Percentiles rank a stretch among this genome's conserved stretches.
Conservation (phyloP, 2,329 filamentous ascomycete genomes). For the Ophiostoma populinum region DNA sequence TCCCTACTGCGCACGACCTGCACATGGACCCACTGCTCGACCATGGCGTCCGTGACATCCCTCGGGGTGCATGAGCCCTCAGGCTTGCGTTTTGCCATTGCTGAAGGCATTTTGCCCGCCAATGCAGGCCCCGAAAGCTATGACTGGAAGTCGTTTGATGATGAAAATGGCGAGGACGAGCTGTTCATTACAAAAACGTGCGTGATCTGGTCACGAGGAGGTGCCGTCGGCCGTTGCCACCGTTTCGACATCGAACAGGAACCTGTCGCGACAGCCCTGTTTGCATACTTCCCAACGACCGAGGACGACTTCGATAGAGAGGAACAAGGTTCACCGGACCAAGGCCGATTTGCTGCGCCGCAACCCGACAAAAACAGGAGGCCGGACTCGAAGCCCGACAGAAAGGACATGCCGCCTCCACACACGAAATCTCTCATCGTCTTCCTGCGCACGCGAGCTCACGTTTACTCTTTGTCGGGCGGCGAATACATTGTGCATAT, state of each 20-base stretch:
- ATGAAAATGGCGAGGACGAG: slow-evolving; percentile 51
- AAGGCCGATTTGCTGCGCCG: slow-evolving; percentile 2
- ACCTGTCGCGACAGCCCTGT: slow-evolving; percentile 64
- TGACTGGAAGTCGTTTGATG: slow-evolving; percentile 49
- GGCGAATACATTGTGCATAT: slow-evolving; percentile 81
- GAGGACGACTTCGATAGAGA: slow-evolving; percentile 7
- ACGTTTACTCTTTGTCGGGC: slow-evolving; percentile 80
- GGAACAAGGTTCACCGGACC: not conserved
- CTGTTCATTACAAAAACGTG: slow-evolving; percentile 56
- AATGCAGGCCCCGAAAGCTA: slow-evolving; percentile 52
- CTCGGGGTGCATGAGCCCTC: slow-evolving; percentile 81
- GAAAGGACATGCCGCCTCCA: not conserved
- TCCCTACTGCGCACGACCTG: not conserved
- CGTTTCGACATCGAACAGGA: slow-evolving; percentile 78
- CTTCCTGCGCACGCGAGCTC: slow-evolving; percentile 79
- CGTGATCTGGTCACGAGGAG: slow-evolving; percentile 80
- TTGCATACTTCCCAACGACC: slow-evolving; percentile 56
- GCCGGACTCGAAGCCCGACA: no score
- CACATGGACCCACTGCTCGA: not conserved
- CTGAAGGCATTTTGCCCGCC: slow-evolving; percentile 57
- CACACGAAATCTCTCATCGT: slow-evolving; percentile 64
- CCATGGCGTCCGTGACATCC: slow-evolving; percentile 81
- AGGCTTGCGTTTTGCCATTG: slow-evolving; percentile 65
- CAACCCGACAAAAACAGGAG: no score
- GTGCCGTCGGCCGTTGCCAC: slow-evolving; percentile 70